Evolutionary conservation across 2,329 filamentous ascomycete genomes (phyloP).

Genomic region (Raffaelea arxii): DNA sequence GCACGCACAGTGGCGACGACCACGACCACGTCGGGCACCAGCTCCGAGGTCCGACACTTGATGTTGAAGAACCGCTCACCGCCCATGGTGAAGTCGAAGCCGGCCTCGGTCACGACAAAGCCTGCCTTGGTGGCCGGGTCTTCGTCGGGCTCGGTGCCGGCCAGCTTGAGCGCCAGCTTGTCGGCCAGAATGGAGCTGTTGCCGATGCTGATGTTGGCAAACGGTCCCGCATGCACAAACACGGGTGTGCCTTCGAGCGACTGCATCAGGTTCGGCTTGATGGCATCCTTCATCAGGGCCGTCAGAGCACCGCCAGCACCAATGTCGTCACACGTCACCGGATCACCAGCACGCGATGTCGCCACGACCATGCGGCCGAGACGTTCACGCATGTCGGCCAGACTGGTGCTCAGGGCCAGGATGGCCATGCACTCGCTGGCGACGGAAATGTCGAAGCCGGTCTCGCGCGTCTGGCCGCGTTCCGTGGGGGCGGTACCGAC

Average conservation of each 20-base stretch:
- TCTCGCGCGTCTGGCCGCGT: constrained; percentile 78
- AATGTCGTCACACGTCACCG: constrained; percentile 92
- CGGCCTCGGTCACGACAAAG: constrained; percentile 92
- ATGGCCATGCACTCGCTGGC: constrained; percentile 99
- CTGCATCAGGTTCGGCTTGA: constrained; percentile 99
- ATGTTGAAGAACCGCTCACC: constrained; percentile 99
- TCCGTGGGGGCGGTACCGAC: constrained; percentile 84
- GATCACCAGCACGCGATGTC: constrained; percentile 73
- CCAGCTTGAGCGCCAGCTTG: constrained; percentile 89
- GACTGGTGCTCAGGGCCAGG: constrained; percentile 79
- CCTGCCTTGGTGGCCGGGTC: constrained; percentile 73
- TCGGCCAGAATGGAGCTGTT: constrained; percentile 93
- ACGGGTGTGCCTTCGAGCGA: constrained; percentile 94
- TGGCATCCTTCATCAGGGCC: constrained; percentile 93
- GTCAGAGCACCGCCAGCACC: constrained; percentile 87
- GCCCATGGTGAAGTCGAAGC: constrained; percentile 99
- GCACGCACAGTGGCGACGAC: constrained; percentile 93
- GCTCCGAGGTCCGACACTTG: constrained; percentile 91
- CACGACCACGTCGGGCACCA: constrained; percentile 87
- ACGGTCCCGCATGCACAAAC: constrained; percentile 93
- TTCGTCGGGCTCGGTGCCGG: constrained; percentile 88
- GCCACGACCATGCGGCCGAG: constrained; percentile 94
- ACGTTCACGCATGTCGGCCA: constrained; percentile 84
- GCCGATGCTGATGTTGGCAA: constrained; percentile 96
- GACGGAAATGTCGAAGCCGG: constrained; percentile 95